Percentiles rank a stretch among this genome's conserved stretches.
phyloP scores from a whole-genome alignment of 2,329 filamentous ascomycete species.

The Acrodontium crateriforme region DNA sequence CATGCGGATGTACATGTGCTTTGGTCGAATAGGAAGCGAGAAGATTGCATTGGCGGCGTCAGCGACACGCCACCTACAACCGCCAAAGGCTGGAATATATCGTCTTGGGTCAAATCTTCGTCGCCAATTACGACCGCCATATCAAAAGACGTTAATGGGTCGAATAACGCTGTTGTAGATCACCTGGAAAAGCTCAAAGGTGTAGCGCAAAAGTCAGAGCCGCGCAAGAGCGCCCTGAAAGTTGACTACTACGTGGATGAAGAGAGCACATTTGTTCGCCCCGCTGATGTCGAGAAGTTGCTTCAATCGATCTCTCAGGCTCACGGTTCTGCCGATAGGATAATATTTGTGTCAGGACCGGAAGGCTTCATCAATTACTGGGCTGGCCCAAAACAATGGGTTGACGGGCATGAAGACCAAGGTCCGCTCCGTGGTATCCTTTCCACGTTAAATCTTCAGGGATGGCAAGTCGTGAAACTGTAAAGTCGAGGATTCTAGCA shows the following conservation, averaged over 20 bases:
- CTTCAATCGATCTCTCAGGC: no score
- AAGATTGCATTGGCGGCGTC: conserved; percentile 50
- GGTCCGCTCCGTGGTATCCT: conserved; percentile 59
- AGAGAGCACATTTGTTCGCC: conserved; percentile 51
- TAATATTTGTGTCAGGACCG: conserved; percentile 79
- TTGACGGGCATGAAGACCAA: conserved; percentile 57
- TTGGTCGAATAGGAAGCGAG: conserved; percentile 61
- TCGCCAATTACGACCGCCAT: conserved; percentile 2
- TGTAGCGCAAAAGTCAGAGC: background rate
- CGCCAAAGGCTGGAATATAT: conserved; percentile 8
- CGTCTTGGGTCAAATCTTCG: conserved; percentile 3
- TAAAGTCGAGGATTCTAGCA: no score
- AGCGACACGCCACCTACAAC: conserved; percentile 31
- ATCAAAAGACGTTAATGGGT: conserved; percentile 24
- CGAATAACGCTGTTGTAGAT: conserved; percentile 44
- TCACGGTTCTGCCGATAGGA: conserved; percentile 32
- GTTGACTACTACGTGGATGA: conserved; percentile 75
- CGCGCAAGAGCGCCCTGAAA: conserved; percentile 27
- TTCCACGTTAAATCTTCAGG: conserved; percentile 42
- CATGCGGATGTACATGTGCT: conserved; percentile 50
- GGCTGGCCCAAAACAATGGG: conserved; percentile 69
- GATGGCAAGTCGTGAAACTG: conserved; percentile 46
- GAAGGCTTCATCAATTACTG: conserved; percentile 76
- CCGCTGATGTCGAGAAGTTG: conserved; percentile 22
- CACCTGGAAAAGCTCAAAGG: conserved; percentile 51